Base-by-base conservation (phyloP, 2,329 filamentous ascomycete species). In the Sclerotinia glacialis region DNA sequence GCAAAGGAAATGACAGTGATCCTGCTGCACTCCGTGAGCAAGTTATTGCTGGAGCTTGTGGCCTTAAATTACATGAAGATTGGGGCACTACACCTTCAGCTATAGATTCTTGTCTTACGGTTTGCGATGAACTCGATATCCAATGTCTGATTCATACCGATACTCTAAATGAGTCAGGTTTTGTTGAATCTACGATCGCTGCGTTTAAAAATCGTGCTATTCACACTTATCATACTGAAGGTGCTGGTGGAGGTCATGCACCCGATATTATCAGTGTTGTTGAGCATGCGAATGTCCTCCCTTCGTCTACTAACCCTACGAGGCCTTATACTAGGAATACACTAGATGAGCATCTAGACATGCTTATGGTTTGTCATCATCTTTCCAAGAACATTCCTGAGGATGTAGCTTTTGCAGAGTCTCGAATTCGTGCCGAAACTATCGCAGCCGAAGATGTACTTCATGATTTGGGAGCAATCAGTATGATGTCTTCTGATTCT, bases 321-420 rank as follows among this genome's bases (percentile, higher is more conserved):
- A 84, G 93, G 2, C 94, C 94, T 0, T 97, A 88, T 78, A 98
- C 94, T 1, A 83, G 84, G 71, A 97, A 98, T 80, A 98, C 94
- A 0, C 85, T 98, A 0, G 94, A 97, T 75, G 94, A 98, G 79
- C 94, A 98, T 79, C 85, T 97, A 18, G 94, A 98, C 80, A 98
- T 98, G 94, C 82, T 97, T 56, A 97, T 97, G 94, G 92, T 97
- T 47, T 98, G 94, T 81, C 94, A 98, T 78, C 94, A 98, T 76
- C 82, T 98, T 12, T 93, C 89, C 63, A 92, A 91, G 78, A 89
- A 97, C 78, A 97, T 97, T 68, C 92, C 93, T 67, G 94, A 98
- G 80, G 94, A 98, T 76, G 90, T 98, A 18, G 93, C 93, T 1
- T 98, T 98, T 75, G 94, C 94, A 58, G 94, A 98, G 80, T 92